Evolutionary conservation across 1,139 yeast genomes (phyloP), one percentile per base, ranked within the genome.

Genomic region (Suhomyces choctaworum): DNA sequence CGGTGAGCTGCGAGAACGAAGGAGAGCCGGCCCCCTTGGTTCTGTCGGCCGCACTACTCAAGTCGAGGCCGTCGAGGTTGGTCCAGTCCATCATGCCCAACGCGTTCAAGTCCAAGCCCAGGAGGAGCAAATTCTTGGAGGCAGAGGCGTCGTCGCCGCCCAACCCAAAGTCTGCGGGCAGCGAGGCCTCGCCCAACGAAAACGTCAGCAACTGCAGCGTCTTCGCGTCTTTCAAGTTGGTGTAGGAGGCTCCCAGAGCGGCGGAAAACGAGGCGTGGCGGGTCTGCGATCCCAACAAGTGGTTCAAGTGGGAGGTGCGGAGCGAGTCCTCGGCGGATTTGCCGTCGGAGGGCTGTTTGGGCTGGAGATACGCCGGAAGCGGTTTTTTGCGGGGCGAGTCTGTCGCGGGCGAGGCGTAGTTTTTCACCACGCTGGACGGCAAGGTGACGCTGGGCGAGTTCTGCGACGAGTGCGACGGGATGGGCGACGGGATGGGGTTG

Each of bases 191-290:
- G 37, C 70, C 75, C 4, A 42, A 37, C 11, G 54, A 44, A 31
- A 44, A 44, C 16, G 62, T 66, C 16, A 56, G 50, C 28, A 49
- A 52, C 25, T 48, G 52, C 28, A 63, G 59, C 19, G 46, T 40
- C 36, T 54, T 39, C 6, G 70, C 66, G 24, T 77, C 82, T 44
- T 69, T 69, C 29, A 62, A 56, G 29, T 75, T 76, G 3, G 86
- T 73, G 52, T 88, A 88, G 0, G 94, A 78, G 9, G 75, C 63
- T 0, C 88, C 79, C 9, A 87, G 76, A 1, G 88, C 79, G 0
- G 96, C 96, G 5, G 89, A 80, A 54, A 86, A 89, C 1, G 96
- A 87, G 20, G 85, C 82, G 52, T 84, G 92, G 25, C 95, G 49
- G 22, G 41, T 38, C 16, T 38, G 41, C 6, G 38, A 30, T 6